Percentiles rank a stretch among this genome's conserved stretches.
Conservation (phyloP, 2,329 filamentous ascomycete species). For the Onygenales sp. region DNA sequence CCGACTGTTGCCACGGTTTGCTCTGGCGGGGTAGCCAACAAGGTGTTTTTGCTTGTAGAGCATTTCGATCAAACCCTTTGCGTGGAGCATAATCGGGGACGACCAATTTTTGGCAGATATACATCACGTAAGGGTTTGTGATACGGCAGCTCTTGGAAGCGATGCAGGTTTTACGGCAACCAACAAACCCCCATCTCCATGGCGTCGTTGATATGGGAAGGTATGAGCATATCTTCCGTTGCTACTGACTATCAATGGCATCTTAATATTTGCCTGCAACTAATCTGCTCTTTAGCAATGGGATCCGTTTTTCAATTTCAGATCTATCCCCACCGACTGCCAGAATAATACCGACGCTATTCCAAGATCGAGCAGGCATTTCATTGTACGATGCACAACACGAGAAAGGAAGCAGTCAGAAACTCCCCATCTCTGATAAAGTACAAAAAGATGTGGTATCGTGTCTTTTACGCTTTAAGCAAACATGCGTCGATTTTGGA, state of each 20-base stretch:
- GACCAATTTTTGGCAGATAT: not conserved
- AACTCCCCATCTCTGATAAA: conserved; percentile 44
- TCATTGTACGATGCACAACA: conserved; percentile 77
- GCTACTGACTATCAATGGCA: not conserved
- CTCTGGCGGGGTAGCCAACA: too few species aligned
- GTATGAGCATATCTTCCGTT: conserved; percentile 14
- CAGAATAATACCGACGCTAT: conserved; percentile 67
- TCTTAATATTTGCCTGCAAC: not conserved
- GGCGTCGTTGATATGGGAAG: conserved; percentile 34
- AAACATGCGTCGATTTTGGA: conserved; percentile 58
- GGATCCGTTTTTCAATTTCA: conserved; percentile 85
- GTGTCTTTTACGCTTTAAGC: conserved; percentile 60
- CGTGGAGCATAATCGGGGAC: too few species aligned
- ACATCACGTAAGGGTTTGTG: not conserved
- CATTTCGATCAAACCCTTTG: too few species aligned
- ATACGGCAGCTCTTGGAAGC: not conserved
- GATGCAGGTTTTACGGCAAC: not conserved
- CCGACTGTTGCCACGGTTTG: too few species aligned
- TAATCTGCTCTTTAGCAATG: conserved; percentile 49
- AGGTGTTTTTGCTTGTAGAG: too few species aligned
- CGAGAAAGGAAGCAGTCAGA: conserved; percentile 30
- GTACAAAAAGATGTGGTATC: conserved; percentile 59
- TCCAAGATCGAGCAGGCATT: conserved; percentile 67
- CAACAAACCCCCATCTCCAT: conserved; percentile 17
- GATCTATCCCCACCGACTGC: conserved; percentile 62